phyloP scores from a whole-genome alignment of 208 protist species.

The Crithidia mellificae region DNA sequence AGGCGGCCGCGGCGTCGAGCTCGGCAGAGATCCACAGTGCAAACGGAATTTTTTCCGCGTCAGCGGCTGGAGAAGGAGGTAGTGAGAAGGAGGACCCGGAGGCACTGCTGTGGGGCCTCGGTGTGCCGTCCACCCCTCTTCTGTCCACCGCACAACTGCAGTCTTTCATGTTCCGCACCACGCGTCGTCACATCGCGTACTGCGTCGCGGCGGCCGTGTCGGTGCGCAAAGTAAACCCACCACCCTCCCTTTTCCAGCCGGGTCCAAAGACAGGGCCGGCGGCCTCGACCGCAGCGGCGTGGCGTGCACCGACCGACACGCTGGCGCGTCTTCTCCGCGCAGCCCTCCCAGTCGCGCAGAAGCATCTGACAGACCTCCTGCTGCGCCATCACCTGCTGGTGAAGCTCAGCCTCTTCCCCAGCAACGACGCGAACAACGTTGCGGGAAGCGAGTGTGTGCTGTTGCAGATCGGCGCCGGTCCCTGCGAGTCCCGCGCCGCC shows the following conservation, averaged over 20 bases:
- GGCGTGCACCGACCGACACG: neutral
- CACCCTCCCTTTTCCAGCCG: neutral
- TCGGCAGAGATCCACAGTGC: no score
- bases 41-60: neutral
- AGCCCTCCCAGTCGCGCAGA: conserved; percentile 17
- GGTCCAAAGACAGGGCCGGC: no score
- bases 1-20: no score
- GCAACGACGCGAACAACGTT: neutral
- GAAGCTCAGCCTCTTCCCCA: neutral
- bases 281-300: conserved; percentile 2
- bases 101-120: conserved; percentile 19
- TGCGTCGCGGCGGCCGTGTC: conserved; percentile 34
- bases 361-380: conserved; percentile 17
- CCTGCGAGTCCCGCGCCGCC: conserved; percentile 29
- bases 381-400: conserved; percentile 24
- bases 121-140: conserved; percentile 31
- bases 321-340: conserved; percentile 13
- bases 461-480: conserved; percentile 43
- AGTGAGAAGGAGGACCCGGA: neutral
- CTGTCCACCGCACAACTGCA: conserved; percentile 48
- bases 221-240: conserved; percentile 13
- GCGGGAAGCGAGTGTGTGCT: neutral
- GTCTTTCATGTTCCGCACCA: conserved; percentile 38
- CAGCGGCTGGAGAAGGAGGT: neutral
- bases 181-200: conserved; percentile 53